phyloP scores from a whole-genome alignment of 75 land plant genomes.

The Cupressus sempervirens region DNA sequence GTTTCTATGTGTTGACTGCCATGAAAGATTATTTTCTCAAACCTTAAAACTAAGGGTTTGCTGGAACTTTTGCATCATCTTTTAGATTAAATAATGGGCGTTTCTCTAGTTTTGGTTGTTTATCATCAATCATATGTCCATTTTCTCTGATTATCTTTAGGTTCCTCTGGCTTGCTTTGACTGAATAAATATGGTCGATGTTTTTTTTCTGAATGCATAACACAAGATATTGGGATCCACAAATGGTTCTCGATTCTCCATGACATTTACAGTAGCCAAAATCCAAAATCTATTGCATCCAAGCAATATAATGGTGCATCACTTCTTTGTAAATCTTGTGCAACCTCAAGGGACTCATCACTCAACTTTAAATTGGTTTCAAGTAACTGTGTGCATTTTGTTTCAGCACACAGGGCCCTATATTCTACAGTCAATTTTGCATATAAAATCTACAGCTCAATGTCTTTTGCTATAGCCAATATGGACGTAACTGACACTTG shows the following conservation, averaged over 20 bases:
- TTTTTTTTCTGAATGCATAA: constrained; percentile 98
- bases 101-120: constrained; percentile 37
- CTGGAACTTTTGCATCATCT: constrained; percentile 48
- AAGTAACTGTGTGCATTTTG: too few relatives aligned
- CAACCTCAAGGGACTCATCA: too few relatives aligned
- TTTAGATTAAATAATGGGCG: constrained; percentile 41
- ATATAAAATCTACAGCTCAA: too few relatives aligned
- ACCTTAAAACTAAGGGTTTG: too few relatives aligned
- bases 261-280: constrained; percentile 86
- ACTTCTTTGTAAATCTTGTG: constrained; percentile 98
- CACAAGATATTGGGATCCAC: constrained; percentile 87
- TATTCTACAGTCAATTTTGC: too few relatives aligned
- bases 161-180: constrained; percentile 97
- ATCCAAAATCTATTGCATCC: constrained; percentile 99
- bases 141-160: constrained; percentile 75
- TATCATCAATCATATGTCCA: constrained; percentile 19
- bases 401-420: too few relatives aligned
- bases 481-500: too few relatives aligned
- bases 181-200: constrained; percentile 94
- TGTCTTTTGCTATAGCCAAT: too few relatives aligned
- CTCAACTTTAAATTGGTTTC: too few relatives aligned
- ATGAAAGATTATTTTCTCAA: too few relatives aligned
- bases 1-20: too few relatives aligned
- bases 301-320: constrained; percentile 88
- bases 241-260: constrained; percentile 84